These are phyloP conservation scores for Hanseniaspora opuntiae DNA, from an alignment of 805 yeast species.

Conservation along the genomic window DNA sequence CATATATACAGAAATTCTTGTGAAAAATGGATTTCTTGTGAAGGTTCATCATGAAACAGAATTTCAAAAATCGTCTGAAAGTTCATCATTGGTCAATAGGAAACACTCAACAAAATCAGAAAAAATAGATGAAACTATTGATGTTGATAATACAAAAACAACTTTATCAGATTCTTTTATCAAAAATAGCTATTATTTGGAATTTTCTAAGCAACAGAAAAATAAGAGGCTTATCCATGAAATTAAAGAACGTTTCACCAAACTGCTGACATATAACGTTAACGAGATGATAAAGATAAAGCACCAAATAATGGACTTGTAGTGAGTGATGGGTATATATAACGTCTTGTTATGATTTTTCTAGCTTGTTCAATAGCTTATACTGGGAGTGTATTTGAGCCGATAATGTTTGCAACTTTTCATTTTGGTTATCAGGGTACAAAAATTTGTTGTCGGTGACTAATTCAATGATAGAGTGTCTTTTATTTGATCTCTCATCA, in stretches of 20 bases:
- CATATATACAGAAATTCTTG: background rate
- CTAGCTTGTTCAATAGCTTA: background rate
- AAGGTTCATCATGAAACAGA: background rate
- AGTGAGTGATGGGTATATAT: background rate
- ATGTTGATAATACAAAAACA: background rate
- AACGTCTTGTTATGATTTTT: background rate
- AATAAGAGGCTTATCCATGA: background rate
- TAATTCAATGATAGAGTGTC: background rate
- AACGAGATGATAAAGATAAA: background rate
- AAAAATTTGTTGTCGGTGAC: background rate
- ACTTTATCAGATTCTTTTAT: background rate
- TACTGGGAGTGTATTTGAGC: background rate
- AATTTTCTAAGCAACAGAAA: slow-evolving; percentile 1
- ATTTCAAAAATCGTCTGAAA: background rate
- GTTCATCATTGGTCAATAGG: background rate
- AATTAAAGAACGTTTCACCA: background rate
- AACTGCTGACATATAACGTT: background rate
- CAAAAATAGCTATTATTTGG: background rate
- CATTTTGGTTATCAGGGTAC: background rate
- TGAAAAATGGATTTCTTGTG: background rate
- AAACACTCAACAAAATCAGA: background rate
- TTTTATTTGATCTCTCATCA: background rate
- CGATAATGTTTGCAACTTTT: background rate
- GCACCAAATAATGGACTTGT: background rate
- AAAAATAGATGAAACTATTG: background rate